A percentile compares a stretch with the other conserved stretches of the same genome.
Evolutionary conservation across 208 protist genomes (phyloP).

Genomic region (Leishmania arabica): DNA sequence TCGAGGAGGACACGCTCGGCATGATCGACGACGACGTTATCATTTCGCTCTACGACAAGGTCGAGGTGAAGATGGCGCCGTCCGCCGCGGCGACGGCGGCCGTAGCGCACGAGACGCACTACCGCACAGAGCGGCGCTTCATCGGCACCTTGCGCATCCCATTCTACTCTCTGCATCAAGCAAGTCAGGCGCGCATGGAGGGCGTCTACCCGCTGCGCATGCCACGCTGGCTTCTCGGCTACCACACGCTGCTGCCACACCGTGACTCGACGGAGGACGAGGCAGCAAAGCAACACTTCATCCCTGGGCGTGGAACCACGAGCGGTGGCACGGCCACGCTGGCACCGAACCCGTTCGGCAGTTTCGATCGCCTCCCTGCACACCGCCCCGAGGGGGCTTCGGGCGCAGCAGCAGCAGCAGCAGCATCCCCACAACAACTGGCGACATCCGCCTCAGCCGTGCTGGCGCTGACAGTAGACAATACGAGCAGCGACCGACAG

Average conservation of each 20-base stretch:
- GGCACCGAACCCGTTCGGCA: not conserved
- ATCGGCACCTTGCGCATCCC: constrained; percentile 74
- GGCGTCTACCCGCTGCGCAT: constrained; percentile 70
- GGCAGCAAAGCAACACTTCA: not conserved
- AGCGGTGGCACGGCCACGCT: not conserved
- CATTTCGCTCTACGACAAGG: constrained; percentile 83
- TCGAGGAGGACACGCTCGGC: constrained; percentile 83
- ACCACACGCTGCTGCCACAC: constrained; percentile 27
- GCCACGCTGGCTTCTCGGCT: constrained; percentile 79
- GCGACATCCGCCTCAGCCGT: not conserved
- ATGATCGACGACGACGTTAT: constrained; percentile 87
- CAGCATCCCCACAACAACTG: not conserved
- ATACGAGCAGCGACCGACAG: not conserved
- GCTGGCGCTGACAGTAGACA: not conserved
- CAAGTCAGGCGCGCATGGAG: constrained; percentile 68
- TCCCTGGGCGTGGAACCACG: not conserved
- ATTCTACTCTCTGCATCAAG: constrained; percentile 78
- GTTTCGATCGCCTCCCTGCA: not conserved
- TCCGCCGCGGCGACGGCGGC: constrained; percentile 43
- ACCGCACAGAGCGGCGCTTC: constrained; percentile 83
- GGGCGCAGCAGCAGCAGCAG: not conserved
- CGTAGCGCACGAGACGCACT: constrained; percentile 79
- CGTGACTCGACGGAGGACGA: not conserved
- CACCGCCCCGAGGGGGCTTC: not conserved
- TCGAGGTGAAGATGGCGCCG: constrained; percentile 66